Percentiles rank a stretch among this genome's conserved stretches.
Conservation (phyloP, 73 alveolate species). For the Paramecium octaurelia region DNA sequence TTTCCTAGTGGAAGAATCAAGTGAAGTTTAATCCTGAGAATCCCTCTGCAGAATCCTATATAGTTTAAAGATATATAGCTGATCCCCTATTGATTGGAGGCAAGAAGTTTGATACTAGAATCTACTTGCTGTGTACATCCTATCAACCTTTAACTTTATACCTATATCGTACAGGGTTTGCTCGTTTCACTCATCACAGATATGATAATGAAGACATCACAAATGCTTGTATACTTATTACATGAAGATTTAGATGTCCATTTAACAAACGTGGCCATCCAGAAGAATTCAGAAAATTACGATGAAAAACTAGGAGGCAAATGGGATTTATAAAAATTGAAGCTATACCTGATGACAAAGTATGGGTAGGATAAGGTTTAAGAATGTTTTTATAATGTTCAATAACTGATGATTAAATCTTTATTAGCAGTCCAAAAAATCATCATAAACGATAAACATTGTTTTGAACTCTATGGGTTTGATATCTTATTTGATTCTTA, state of each 20-base stretch:
- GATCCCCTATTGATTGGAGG: conserved; percentile 99
- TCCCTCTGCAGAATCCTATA: conserved; percentile 76
- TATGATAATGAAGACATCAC: conserved; percentile 93
- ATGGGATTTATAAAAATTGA: conserved; percentile 94
- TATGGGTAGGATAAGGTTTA: conserved; percentile 93
- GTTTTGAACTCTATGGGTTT: conserved; percentile 99
- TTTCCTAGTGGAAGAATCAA: conserved; percentile 94
- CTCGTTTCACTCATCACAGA: conserved; percentile 95
- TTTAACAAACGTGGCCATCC: conserved; percentile 98
- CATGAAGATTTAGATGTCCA: conserved; percentile 68
- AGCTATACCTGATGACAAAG: conserved; percentile 87
- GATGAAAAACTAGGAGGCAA: conserved; percentile 97
- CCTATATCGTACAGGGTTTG: conserved; percentile 98
- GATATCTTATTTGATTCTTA: conserved; percentile 97
- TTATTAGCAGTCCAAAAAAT: conserved; percentile 90
- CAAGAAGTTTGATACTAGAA: conserved; percentile 99
- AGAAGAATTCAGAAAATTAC: conserved; percentile 92
- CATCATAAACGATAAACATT: conserved; percentile 99
- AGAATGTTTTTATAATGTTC: conserved; percentile 88
- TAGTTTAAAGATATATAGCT: conserved; percentile 86
- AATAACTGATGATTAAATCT: conserved; percentile 85
- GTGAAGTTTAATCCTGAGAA: conserved; percentile 97
- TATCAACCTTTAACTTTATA: conserved; percentile 98
- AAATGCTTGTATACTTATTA: conserved; percentile 72
- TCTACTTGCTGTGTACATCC: conserved; percentile 95